Base-by-base conservation (phyloP, 2,329 filamentous ascomycete genomes). In the Sphaerulina vaccinii region DNA sequence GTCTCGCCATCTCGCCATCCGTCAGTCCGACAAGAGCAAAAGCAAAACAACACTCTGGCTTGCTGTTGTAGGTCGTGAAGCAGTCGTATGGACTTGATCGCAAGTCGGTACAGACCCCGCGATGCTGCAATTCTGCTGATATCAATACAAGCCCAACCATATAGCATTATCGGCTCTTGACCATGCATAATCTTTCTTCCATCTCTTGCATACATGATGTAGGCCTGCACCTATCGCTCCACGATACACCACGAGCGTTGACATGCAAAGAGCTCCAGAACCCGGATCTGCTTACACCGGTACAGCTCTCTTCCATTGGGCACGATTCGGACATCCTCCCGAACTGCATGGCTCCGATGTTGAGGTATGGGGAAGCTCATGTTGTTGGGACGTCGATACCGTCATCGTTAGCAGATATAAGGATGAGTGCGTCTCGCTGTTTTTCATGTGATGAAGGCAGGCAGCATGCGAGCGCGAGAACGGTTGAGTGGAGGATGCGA, bases 1-100 rank as follows among this genome's bases (percentile, higher is more conserved):
- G 44, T 47, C 32, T 37, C 44, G 44, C 44, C 44, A 47, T 47
- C n/a, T n/a, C n/a, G n/a, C n/a, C n/a, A n/a, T n/a, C n/a, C n/a
- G n/a, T n/a, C n/a, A n/a, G n/a, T n/a, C n/a, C n/a, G n/a, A n/a
- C n/a, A n/a, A n/a, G n/a, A n/a, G n/a, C n/a, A n/a, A n/a, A n/a
- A n/a, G n/a, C n/a, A n/a, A n/a, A n/a, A n/a, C n/a, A n/a, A n/a
- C n/a, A n/a, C n/a, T n/a, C n/a, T n/a, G n/a, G n/a, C n/a, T n/a
- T n/a, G n/a, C n/a, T n/a, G n/a, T n/a, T n/a, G n/a, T n/a, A n/a
- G n/a, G n/a, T n/a, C n/a, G n/a, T n/a, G n/a, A n/a, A n/a, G n/a
- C n/a, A n/a, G n/a, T n/a, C n/a, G n/a, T n/a, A n/a, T n/a, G n/a
- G n/a, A n/a, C n/a, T n/a, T n/a, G n/a, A n/a, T n/a, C n/a, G n/a